Evolutionary conservation across 2,329 filamentous ascomycete species (phyloP).

Genomic region (Claviceps citrina): DNA sequence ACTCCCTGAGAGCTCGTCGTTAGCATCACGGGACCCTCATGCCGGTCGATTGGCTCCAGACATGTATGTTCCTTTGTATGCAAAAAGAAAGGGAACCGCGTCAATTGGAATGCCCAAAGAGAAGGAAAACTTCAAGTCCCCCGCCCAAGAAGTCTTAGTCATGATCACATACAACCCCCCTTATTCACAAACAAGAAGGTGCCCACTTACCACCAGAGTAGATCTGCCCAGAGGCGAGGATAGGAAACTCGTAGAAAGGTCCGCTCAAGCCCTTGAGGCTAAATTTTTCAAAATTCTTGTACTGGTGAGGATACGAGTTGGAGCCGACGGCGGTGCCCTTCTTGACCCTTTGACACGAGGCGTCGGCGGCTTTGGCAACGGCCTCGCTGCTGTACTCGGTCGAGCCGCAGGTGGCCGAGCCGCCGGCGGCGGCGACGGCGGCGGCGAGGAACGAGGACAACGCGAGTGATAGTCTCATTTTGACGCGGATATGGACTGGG

Average conservation of each 20-base stretch:
- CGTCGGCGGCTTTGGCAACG: conserved; percentile 32
- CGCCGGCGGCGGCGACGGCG: conserved; percentile 5
- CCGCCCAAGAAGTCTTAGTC: too few species aligned
- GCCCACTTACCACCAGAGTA: conserved; percentile 39
- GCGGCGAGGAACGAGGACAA: conserved; percentile 7
- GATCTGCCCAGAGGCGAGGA: conserved; percentile 29
- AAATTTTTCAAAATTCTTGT: conserved; percentile 49
- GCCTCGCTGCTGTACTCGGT: conserved; percentile 30
- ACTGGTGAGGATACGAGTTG: conserved; percentile 38
- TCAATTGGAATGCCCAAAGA: too few species aligned
- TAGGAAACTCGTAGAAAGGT: conserved; percentile 50
- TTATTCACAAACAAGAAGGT: too few species aligned
- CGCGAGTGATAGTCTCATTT: conserved; percentile 4
- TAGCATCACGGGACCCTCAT: not conserved
- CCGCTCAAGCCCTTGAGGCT: conserved; percentile 36
- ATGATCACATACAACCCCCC: too few species aligned
- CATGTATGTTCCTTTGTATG: too few species aligned
- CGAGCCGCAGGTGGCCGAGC: conserved; percentile 33
- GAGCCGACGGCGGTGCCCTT: conserved; percentile 21
- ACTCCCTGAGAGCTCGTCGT: conserved; percentile 24
- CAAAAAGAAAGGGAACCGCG: too few species aligned
- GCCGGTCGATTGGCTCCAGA: too few species aligned
- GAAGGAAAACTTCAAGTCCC: too few species aligned
- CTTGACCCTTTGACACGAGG: conserved; percentile 35
- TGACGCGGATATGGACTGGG: too few species aligned